These are phyloP conservation scores for Chlamydomonas sp. DNA, from an alignment of 139 green algal species.

Conservation along the genomic window DNA sequence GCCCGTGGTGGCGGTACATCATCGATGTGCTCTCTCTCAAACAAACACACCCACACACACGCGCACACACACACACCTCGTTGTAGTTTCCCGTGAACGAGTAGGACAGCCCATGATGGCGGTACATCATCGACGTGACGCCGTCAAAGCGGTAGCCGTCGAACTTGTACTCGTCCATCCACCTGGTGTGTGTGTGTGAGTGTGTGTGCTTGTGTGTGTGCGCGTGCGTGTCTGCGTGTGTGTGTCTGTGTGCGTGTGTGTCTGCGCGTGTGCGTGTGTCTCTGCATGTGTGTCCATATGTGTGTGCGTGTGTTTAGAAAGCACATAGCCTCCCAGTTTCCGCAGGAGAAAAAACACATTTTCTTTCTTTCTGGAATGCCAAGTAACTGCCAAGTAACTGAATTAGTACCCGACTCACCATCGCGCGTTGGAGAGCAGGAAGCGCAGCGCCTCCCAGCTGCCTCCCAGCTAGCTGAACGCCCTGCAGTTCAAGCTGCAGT, in stretches of 20 bases:
- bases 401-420: neutral
- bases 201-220: too few relatives aligned
- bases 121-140: slow-evolving; percentile 97
- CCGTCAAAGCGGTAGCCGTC: slow-evolving; percentile 90
- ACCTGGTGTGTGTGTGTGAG: too few relatives aligned
- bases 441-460: slow-evolving; percentile 50
- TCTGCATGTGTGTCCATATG: too few relatives aligned
- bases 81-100: slow-evolving; percentile 90
- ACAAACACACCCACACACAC: too few relatives aligned
- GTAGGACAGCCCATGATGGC: slow-evolving; percentile 92
- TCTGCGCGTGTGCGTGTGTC: too few relatives aligned
- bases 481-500: neutral
- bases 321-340: too few relatives aligned
- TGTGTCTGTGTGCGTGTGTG: too few relatives aligned
- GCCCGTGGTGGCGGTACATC: slow-evolving; percentile 95
- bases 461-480: slow-evolving; percentile 80
- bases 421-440: slow-evolving; percentile 89
- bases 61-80: too few relatives aligned
- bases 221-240: too few relatives aligned
- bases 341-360: too few relatives aligned
- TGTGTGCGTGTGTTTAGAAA: too few relatives aligned
- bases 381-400: neutral
- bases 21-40: too few relatives aligned
- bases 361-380: neutral
- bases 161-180: slow-evolving; percentile 97